Percentiles rank a stretch among this genome's conserved stretches.
These are phyloP conservation scores for Sonneratia alba DNA, from an alignment of 345 rosid species.

Conservation along the genomic window DNA sequence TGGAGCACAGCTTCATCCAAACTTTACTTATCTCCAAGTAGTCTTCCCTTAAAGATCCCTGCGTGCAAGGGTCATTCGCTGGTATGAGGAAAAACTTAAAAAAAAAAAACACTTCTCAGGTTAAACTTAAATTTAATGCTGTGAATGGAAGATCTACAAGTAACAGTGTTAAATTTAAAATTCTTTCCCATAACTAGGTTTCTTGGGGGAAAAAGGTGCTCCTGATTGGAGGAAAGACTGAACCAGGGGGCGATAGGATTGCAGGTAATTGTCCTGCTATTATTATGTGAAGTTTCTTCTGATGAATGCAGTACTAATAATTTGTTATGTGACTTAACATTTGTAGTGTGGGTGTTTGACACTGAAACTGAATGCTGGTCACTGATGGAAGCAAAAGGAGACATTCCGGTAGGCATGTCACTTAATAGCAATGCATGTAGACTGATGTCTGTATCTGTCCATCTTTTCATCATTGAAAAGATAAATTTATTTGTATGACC, in stretches of 20 bases:
- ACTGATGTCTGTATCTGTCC: background rate
- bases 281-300: constrained; percentile 1
- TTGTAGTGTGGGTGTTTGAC: constrained; percentile 86
- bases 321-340: constrained; percentile 3
- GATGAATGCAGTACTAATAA: background rate
- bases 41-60: constrained; percentile 87
- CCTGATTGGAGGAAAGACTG: constrained; percentile 88
- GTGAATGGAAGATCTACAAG: constrained; percentile 1
- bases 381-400: constrained; percentile 89
- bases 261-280: constrained; percentile 44
- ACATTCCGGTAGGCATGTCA: constrained; percentile 52
- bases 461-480: background rate
- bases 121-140: background rate
- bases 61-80: constrained; percentile 93
- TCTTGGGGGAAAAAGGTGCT: constrained; percentile 93
- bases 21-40: constrained; percentile 85
- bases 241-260: constrained; percentile 66
- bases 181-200: constrained; percentile 37
- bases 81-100: constrained; percentile 30
- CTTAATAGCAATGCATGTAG: background rate
- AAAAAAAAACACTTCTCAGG: background rate
- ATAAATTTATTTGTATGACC: background rate
- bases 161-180: background rate
- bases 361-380: constrained; percentile 91
- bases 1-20: constrained; percentile 85